Evolutionary conservation across 73 alveolate species (phyloP), one percentile per base, ranked within the genome.

Genomic region (Paramecium biaurelia): DNA sequence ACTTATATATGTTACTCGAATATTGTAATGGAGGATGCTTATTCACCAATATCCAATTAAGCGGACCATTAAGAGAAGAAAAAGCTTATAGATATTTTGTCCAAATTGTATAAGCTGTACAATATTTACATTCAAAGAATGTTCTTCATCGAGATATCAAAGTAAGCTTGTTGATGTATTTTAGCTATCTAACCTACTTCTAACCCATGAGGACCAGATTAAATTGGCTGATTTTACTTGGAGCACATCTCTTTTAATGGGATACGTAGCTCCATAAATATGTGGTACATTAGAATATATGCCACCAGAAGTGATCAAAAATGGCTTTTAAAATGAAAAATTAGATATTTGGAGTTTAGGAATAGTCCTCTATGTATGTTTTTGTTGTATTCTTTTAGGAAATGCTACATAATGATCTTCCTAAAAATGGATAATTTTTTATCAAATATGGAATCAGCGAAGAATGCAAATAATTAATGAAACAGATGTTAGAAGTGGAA

Each of bases 201-300:
- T 74, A 21, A 74, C 87, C 15, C 23, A 74, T 3, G 58, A 74
- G 2, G 59, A 74, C 10, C n/a, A 74, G 28, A 74, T 74, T 10
- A 74, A 74, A 74, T 41, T 74, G 20, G 57, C 67, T 0, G 87
- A 74, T 37, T 74, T 74, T 41, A 74, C 57, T 4, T 74, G 87
- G 87, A 41, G 67, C 34, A 74, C 45, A 37, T 41, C 37, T n/a
- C 26, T 37, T 34, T 37, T 6, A 5, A 74, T 74, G 59, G 87
- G 87, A 1, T 74, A 74, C 9, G 87, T 20, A 5, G 20, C 37
- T 9, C 57, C 87, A 12, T 34, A 41, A 23, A 37, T 74, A 2
- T 74, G 87, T 35, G 87, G 87, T n/a, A 74, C 87, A 74, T n/a
- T 74, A 74, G 87, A 74, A 34, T 74, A 74, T 23, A 74, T 74